Percentiles rank a stretch among this genome's conserved stretches.
phyloP scores from a whole-genome alignment of 2,329 filamentous ascomycete species.

The Canariomyces notabilis region DNA sequence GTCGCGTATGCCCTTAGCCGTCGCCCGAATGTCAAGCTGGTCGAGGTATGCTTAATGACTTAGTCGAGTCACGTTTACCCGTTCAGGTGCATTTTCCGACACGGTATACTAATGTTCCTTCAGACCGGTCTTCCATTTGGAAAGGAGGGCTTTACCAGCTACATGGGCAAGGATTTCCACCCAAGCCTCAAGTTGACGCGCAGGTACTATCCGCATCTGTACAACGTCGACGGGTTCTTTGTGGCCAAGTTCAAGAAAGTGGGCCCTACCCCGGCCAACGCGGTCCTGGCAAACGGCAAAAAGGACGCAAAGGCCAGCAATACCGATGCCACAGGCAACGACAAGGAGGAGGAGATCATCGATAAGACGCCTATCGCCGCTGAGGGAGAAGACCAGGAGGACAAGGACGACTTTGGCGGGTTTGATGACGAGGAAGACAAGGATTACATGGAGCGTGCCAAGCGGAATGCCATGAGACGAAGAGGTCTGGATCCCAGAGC shows the following conservation, averaged over 20 bases:
- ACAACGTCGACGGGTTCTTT: slow-evolving; percentile 97
- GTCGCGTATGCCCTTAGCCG: slow-evolving; percentile 90
- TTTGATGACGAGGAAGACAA: slow-evolving; percentile 71
- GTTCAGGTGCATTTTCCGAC: too few relatives aligned
- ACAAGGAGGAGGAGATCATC: slow-evolving; percentile 43
- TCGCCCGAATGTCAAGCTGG: slow-evolving; percentile 87
- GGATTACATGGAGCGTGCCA: slow-evolving; percentile 67
- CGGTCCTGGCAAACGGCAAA: slow-evolving; percentile 33
- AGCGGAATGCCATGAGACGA: slow-evolving; percentile 66
- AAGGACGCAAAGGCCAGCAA: slow-evolving; percentile 22
- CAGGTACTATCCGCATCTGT: slow-evolving; percentile 83
- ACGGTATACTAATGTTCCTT: slow-evolving; percentile 2
- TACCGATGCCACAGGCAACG: slow-evolving; percentile 15
- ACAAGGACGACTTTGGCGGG: slow-evolving; percentile 57
- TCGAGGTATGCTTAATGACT: slow-evolving; percentile 48
- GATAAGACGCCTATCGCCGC: slow-evolving; percentile 65
- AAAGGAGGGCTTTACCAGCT: slow-evolving; percentile 85
- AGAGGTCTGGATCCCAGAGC: slow-evolving; percentile 69
- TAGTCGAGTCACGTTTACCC: too few relatives aligned
- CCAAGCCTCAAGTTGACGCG: slow-evolving; percentile 75
- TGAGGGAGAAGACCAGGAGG: slow-evolving; percentile 38
- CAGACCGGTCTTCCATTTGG: slow-evolving; percentile 80
- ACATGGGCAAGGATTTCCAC: slow-evolving; percentile 88
- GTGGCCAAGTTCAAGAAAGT: slow-evolving; percentile 96
- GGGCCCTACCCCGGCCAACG: slow-evolving; percentile 64